Base-by-base conservation (phyloP, 2,329 filamentous ascomycete genomes). In the Xylariaceae sp. region DNA sequence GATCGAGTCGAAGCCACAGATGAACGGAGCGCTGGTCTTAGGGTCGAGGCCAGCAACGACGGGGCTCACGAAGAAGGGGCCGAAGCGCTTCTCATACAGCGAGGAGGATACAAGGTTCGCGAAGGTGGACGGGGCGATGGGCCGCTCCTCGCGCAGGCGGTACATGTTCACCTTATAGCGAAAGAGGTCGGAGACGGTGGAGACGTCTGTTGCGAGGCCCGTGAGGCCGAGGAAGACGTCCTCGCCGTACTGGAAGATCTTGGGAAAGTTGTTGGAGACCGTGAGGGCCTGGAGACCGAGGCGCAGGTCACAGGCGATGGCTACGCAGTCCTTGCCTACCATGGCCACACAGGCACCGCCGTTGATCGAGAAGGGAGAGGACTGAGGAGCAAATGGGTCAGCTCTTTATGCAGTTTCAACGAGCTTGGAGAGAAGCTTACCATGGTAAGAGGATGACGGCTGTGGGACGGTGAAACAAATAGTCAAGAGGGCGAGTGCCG, bases 101-200 rank as follows among this genome's bases (percentile, higher is more conserved):
- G 84, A 88, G 60, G 83, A 89, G 65, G 84, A 89, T 64, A 99
- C 91, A 60, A 99, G 83, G 78, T 99, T 96, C 71, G 94, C 91
- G 75, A 99, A 90, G 51, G 94, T 99, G 70, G 88, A 82, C 41
- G 94, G 94, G 48, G 89, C 86, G 73, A 99, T 97, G 77, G 90
- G 82, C 68, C 94, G 90, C 80, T 99, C 94, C 80, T 99, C 94
- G 66, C 94, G 89, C 66, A 99, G 83, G 59, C 94, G 89, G 82
- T 99, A 99, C 89, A 99, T 95, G 82, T 99, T 99, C 72, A 95
- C 90, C 81, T 99, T 99, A 85, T 96, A 97, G 68, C 94, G 90
- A 82, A 99, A 95, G 61, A 97, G 86, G 75, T 99, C 92, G 64
- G 86, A 88, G 61, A 99, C 92, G 62, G 92, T 97, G 58, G 82